Evolutionary conservation across 345 rosid genomes (phyloP).

Genomic region (Rhizophora apiculata): DNA sequence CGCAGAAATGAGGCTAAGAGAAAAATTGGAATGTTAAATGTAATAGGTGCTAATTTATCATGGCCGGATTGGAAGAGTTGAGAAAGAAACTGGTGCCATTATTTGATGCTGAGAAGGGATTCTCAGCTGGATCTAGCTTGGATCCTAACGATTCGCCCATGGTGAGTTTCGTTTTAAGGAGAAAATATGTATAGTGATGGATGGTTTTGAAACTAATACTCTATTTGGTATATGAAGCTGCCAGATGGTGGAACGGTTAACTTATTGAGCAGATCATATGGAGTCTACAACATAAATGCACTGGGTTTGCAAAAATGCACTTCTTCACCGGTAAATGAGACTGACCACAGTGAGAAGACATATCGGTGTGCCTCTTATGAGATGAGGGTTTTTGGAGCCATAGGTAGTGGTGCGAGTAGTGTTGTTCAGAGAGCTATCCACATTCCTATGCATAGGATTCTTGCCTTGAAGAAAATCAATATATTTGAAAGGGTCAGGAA

Average conservation of each 20-base stretch:
- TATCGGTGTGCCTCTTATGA: conserved; percentile 88
- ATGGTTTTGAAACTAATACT: conserved; percentile 1
- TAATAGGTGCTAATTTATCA: conserved; percentile 24
- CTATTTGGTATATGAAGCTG: conserved; percentile 43
- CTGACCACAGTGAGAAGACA: conserved; percentile 62
- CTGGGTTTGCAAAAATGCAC: conserved; percentile 87
- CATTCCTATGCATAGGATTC: conserved; percentile 76
- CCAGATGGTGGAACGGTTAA: conserved; percentile 91
- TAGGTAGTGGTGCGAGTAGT: conserved; percentile 96
- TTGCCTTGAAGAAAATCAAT: conserved; percentile 90
- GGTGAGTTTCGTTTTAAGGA: conserved; percentile 36
- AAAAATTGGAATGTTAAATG: neutral
- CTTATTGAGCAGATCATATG: conserved; percentile 89
- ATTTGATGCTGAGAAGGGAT: conserved; percentile 93
- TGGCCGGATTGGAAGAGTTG: conserved; percentile 92
- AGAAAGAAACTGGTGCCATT: conserved; percentile 80
- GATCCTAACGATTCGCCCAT: conserved; percentile 67
- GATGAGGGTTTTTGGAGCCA: conserved; percentile 89
- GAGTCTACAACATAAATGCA: conserved; percentile 83
- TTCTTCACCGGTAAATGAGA: conserved; percentile 53
- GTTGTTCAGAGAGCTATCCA: conserved; percentile 96
- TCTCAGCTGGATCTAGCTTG: conserved; percentile 58
- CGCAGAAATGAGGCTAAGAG: neutral
- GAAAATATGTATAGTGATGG: neutral
- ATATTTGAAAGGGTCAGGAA: conserved; percentile 74